Percentiles rank a stretch among this genome's conserved stretches.
These are phyloP conservation scores for Venturia asperata DNA, from an alignment of 2,329 filamentous ascomycete species.

Conservation along the genomic window DNA sequence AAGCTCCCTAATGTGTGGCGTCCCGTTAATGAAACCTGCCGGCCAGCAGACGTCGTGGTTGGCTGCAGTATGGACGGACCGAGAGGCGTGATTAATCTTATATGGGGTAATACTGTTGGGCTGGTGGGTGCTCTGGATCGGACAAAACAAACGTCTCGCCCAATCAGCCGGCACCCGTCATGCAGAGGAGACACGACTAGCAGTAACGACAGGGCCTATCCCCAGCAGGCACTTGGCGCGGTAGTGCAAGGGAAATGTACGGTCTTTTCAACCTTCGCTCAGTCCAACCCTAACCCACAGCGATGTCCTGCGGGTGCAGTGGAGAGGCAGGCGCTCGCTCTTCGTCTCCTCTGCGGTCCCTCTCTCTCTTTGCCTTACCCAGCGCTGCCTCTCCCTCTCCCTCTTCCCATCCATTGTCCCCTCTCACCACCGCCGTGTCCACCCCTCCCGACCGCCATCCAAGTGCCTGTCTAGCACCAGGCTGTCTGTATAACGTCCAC, in stretches of 20 bases:
- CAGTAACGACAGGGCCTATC: neutral
- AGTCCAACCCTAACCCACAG: conserved; percentile 9
- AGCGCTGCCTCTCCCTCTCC: neutral
- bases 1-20: conserved; percentile 12
- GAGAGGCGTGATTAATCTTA: conserved; percentile 13
- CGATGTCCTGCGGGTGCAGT: conserved; percentile 5
- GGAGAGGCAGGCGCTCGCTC: conserved; percentile 3
- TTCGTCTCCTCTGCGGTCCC: neutral
- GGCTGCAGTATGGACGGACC: neutral
- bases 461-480: neutral
- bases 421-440: neutral
- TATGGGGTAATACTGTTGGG: conserved; percentile 8
- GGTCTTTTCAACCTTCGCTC: neutral
- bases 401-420: neutral
- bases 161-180: conserved; percentile 8
- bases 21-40: neutral
- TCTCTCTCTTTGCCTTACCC: neutral
- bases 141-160: conserved; percentile 12
- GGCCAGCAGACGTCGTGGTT: neutral
- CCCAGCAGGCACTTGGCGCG: neutral
- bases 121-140: conserved; percentile 8
- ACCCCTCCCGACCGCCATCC: neutral
- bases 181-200: conserved; percentile 5
- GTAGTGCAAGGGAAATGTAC: conserved; percentile 6
- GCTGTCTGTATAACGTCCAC: neutral